These are phyloP conservation scores for Endothia cerciana DNA, from an alignment of 2,329 filamentous ascomycete genomes.

Conservation along the genomic window DNA sequence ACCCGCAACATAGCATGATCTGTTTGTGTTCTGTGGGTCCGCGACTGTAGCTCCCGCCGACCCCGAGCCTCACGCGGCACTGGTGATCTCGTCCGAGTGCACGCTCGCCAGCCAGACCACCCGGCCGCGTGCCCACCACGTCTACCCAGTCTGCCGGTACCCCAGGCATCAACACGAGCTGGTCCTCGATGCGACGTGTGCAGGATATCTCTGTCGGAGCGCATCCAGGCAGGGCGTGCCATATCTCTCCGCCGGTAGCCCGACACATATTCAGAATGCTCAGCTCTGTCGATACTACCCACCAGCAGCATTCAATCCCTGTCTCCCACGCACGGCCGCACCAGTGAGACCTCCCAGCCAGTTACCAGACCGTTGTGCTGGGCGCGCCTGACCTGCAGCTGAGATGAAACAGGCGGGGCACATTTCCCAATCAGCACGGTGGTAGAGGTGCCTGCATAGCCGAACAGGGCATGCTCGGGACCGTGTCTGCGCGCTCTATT, in stretches of 20 bases:
- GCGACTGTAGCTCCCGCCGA: neutral
- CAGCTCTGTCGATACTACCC: neutral
- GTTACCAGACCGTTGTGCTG: constrained; percentile 23
- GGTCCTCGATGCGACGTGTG: neutral
- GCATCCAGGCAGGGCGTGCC: neutral
- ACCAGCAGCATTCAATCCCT: constrained; percentile 2
- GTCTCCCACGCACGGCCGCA: constrained; percentile 11
- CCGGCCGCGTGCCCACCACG: neutral
- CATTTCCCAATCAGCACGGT: constrained; percentile 18
- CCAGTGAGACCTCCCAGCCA: constrained; percentile 5
- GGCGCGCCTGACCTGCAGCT: constrained; percentile 27
- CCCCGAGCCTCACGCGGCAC: constrained; percentile 10
- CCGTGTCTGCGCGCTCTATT: neutral
- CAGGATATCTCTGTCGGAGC: neutral
- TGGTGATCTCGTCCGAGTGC: constrained; percentile 2
- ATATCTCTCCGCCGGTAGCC: neutral
- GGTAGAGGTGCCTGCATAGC: constrained; percentile 1
- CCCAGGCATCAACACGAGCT: neutral
- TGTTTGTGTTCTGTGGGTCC: neutral
- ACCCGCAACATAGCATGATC: neutral
- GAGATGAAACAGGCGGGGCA: constrained; percentile 27
- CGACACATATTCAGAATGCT: neutral
- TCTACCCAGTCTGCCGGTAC: neutral
- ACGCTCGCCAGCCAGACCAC: neutral
- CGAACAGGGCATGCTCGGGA: neutral